Evolutionary conservation across 2,329 filamentous ascomycete species (phyloP), one percentile per base, ranked within the genome.

Genomic region (Monosporascus sp.): DNA sequence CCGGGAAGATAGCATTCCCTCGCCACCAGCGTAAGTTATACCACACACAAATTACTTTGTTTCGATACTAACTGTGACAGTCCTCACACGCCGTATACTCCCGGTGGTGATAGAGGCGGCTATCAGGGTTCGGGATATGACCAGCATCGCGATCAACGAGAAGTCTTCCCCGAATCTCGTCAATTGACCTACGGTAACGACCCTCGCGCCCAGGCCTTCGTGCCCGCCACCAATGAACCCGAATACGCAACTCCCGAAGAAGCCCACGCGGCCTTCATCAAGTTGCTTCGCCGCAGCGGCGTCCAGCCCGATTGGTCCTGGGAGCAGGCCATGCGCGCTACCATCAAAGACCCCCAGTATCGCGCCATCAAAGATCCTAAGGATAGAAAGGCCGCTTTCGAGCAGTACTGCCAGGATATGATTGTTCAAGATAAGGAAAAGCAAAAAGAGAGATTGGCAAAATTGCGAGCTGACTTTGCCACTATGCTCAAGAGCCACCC

Each of bases 401-500:
- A 96, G 74, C 96, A 96, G 74, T 99, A 94, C 76, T 90, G 90
- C 68, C 81, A 90, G 63, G 90, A 97, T 69, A 82, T 96, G 71
- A 84, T 94, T 61, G 79, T 88, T 61, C 90, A 97, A 74, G 94
- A 99, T 74, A 94, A 95, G 76, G 90, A 95, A 70, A 88, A 89
- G 62, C 92, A 92, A 67, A 93, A 96, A 72, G 93, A 97, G 73
- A 87, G 94, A 68, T 80, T 96, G 70, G 81, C 89, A 63, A 97
- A 97, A 76, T 80, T 97, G 66, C 89, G 91, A 65, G 81, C 89
- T 70, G 94, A 97, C 77, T 99, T 99, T 72, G 88, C 88, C 61
- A 92, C 86, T 51, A 99, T 99, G 94, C 81, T 99, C 60, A 90
- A 88, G 72, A 92, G 91, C 60, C 93, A 99, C 70, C 91, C 92